Conservation (phyloP, 2,329 filamentous ascomycete species). For the Arthroderma sp. region DNA sequence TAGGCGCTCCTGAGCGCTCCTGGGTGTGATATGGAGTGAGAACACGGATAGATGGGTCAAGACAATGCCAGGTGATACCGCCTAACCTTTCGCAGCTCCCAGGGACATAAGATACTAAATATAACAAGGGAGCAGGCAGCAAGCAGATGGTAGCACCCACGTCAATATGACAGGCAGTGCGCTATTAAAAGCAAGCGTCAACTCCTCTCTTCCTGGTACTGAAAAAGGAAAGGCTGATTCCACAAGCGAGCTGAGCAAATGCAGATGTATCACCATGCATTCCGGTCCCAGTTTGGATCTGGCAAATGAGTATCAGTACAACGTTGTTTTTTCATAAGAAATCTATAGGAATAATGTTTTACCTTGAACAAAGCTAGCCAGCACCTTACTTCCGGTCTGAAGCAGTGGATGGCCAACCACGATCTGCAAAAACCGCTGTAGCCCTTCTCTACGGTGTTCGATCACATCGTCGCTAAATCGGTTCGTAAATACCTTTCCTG, state of each 20-base stretch:
- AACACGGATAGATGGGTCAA: neutral
- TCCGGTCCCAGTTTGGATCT: conserved; percentile 66
- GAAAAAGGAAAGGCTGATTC: neutral
- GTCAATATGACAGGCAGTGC: neutral
- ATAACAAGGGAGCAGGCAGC: neutral
- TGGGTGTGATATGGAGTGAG: neutral
- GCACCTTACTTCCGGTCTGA: conserved; percentile 93
- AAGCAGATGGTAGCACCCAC: neutral
- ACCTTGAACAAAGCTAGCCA: conserved; percentile 96
- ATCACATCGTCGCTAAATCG: conserved; percentile 98
- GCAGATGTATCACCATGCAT: conserved; percentile 53
- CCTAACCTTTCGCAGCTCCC: neutral
- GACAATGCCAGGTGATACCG: neutral
- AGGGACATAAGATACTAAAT: neutral
- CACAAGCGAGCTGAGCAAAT: too few relatives aligned
- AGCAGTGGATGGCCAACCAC: conserved; percentile 91
- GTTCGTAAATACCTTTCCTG: conserved; percentile 96
- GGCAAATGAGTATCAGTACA: conserved; percentile 7
- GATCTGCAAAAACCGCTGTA: conserved; percentile 94
- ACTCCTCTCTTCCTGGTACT: neutral
- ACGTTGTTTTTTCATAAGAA: neutral
- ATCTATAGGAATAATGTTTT: conserved; percentile 19
- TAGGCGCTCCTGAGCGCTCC: neutral
- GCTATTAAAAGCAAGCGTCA: neutral
- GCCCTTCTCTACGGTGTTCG: conserved; percentile 76